phyloP scores from a whole-genome alignment of 345 rosid species.

The Gossypium australe region DNA sequence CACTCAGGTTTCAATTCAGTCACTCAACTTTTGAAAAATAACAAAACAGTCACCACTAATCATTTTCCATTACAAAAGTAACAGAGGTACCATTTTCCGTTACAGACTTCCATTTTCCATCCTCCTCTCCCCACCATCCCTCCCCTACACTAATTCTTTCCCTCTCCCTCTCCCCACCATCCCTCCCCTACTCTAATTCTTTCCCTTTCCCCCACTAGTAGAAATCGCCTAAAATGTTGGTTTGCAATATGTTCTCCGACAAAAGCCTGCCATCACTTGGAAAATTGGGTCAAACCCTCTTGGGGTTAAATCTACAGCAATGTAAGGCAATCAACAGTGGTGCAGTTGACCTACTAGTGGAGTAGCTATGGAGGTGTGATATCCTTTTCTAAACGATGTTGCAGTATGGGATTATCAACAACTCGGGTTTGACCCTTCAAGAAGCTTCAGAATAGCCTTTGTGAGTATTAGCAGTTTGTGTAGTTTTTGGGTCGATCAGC shows the following conservation, averaged over 20 bases:
- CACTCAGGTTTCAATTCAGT: too few species aligned
- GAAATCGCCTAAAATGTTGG: too few species aligned
- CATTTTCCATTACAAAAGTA: too few species aligned
- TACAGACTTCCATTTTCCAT: too few species aligned
- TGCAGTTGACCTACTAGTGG: conserved; percentile 50
- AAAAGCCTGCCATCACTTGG: conserved; percentile 49
- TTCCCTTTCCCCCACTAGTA: too few species aligned
- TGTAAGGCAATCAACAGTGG: conserved; percentile 61
- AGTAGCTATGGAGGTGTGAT: conserved; percentile 75
- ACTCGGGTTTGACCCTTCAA: not conserved
- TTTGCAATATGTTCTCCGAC: conserved; percentile 56
- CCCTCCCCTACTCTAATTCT: too few species aligned
- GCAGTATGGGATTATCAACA: not conserved
- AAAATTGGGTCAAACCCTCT: conserved; percentile 54
- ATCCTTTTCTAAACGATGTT: conserved; percentile 44
- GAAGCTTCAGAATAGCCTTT: conserved; percentile 21
- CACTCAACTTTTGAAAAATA: too few species aligned
- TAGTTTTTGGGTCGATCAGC: conserved; percentile 70
- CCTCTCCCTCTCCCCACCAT: too few species aligned
- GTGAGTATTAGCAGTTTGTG: conserved; percentile 29
- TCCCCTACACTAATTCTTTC: too few species aligned
- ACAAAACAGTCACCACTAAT: too few species aligned
- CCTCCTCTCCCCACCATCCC: too few species aligned
- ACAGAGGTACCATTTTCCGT: too few species aligned
- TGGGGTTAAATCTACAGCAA: conserved; percentile 72